Evolutionary conservation across 148 eudicot species (phyloP).

Genomic region (Oxyria digyna): DNA sequence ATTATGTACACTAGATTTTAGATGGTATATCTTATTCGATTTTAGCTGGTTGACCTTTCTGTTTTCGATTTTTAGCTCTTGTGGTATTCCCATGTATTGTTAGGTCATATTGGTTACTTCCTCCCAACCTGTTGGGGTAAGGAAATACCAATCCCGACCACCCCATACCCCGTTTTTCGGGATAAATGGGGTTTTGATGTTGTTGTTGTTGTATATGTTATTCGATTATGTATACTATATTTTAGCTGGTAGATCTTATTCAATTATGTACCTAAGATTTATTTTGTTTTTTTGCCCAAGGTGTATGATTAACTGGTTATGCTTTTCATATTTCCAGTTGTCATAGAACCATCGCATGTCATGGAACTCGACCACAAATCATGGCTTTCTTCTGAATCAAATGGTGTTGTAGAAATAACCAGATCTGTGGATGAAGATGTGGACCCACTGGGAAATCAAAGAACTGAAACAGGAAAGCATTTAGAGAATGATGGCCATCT

Average conservation of each 20-base stretch:
- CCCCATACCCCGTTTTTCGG: too few species aligned
- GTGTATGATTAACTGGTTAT: conserved; percentile 20
- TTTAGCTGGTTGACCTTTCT: too few species aligned
- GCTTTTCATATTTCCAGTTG: conserved; percentile 8
- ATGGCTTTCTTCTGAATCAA: conserved; percentile 17
- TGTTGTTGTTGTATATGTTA: too few species aligned
- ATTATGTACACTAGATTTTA: too few species aligned
- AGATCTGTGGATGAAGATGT: conserved; percentile 12
- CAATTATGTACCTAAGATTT: not conserved
- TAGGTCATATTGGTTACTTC: too few species aligned
- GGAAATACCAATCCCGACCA: too few species aligned
- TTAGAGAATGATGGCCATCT: conserved; percentile 22
- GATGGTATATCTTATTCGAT: too few species aligned
- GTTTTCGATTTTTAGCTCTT: too few species aligned
- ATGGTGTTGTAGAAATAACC: conserved; percentile 21
- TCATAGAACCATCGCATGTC: conserved; percentile 3
- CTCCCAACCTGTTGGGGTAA: too few species aligned
- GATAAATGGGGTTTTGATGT: too few species aligned
- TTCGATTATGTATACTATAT: too few species aligned
- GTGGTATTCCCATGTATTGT: too few species aligned
- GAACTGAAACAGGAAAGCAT: conserved; percentile 10
- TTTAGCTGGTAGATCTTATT: not conserved
- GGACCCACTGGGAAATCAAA: conserved; percentile 19
- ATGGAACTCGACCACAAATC: conserved; percentile 7
- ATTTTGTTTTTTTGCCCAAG: not conserved